phyloP scores from a whole-genome alignment of 768 basidiomycete genomes.

The Pleurotus giganteus region DNA sequence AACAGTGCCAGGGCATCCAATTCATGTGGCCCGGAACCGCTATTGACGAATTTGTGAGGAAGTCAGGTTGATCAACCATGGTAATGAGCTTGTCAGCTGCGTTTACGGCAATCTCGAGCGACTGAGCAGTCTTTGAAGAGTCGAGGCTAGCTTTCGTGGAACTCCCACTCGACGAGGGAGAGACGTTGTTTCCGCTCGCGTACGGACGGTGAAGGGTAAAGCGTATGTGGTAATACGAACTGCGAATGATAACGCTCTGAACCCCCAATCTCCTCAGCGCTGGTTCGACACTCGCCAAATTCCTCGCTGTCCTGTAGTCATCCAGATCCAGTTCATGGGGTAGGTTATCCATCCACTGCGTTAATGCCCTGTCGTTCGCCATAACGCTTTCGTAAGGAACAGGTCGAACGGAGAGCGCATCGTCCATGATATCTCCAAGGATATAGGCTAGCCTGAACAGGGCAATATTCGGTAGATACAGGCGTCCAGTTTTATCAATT shows the following conservation, averaged over 20 bases:
- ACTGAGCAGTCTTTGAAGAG: constrained; percentile 48
- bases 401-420: constrained; percentile 77
- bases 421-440: constrained; percentile 83
- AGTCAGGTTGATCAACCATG: constrained; percentile 76
- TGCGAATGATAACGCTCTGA: constrained; percentile 78
- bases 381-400: constrained; percentile 73
- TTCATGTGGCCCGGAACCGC: constrained; percentile 82
- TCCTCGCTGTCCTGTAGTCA: constrained; percentile 71
- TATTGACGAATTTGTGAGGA: constrained; percentile 63
- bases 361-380: constrained; percentile 68
- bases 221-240: constrained; percentile 78
- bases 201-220: constrained; percentile 84
- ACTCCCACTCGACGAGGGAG: constrained; percentile 18
- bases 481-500: constrained; percentile 58
- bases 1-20: constrained; percentile 82
- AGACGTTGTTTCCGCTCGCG: constrained; percentile 40
- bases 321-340: constrained; percentile 75
- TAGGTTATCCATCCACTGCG: constrained; percentile 75
- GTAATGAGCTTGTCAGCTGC: constrained; percentile 79
- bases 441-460: constrained; percentile 76
- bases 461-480: constrained; percentile 74
- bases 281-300: constrained; percentile 61
- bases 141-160: constrained; percentile 30
- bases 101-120: constrained; percentile 70
- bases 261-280: constrained; percentile 68